A percentile compares a stretch with the other conserved stretches of the same genome.
phyloP scores from a whole-genome alignment of 73 alveolate genomes.

The Stentor coeruleus region DNA sequence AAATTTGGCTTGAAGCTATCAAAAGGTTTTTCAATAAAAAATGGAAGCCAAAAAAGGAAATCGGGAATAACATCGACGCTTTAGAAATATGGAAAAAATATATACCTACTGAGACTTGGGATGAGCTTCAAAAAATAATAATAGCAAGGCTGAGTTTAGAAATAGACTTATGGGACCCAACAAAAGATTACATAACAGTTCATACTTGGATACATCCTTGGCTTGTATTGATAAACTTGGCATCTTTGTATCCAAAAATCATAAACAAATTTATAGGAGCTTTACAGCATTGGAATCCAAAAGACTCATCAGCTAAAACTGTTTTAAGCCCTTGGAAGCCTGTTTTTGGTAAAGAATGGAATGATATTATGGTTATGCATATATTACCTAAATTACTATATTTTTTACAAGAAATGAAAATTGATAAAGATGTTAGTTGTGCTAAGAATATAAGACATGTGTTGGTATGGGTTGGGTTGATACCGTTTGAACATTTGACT shows the following conservation, averaged over 20 bases:
- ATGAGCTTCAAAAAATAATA: background rate
- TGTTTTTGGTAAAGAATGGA: background rate
- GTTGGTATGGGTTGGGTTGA: background rate
- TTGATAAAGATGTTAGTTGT: background rate
- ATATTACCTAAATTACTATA: background rate
- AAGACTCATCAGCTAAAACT: constrained; percentile 19
- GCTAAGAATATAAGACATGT: background rate
- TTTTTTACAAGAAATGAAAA: background rate
- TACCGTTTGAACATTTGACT: background rate
- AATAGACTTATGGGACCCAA: background rate
- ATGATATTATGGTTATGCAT: background rate
- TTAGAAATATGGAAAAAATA: background rate
- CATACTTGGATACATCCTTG: constrained; percentile 23
- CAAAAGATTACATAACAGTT: background rate
- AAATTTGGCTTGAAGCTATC: background rate
- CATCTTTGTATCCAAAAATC: background rate
- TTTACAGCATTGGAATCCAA: background rate
- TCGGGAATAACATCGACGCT: background rate
- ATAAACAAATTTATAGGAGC: background rate
- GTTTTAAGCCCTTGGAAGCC: constrained; percentile 11
- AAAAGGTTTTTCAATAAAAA: background rate
- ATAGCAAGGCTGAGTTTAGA: background rate
- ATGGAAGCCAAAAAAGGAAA: background rate
- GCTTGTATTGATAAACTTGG: background rate
- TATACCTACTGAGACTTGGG: background rate